Evolutionary conservation across 208 protist genomes (phyloP), one percentile per base, ranked within the genome.

Genomic region (Acanthamoeba quina): DNA sequence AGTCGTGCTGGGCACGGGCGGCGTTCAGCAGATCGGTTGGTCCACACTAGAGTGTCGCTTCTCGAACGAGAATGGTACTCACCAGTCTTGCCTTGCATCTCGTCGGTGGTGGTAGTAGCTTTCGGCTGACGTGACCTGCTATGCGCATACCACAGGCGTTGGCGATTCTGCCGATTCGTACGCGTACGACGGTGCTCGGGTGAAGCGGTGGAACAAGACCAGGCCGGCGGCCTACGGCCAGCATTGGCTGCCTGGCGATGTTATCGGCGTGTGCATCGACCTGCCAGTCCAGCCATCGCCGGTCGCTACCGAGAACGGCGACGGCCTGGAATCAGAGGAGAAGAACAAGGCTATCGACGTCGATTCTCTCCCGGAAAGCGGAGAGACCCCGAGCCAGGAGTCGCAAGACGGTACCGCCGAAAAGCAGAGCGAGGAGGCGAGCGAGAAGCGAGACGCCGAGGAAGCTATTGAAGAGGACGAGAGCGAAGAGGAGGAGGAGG

Each of bases 1-100:
- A 41, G 95, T 95, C 4, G 56, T 92, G 62, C 68, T 96, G 5
- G 47, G 60, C 19, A 96, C 94, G 19, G 37, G 49, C 6, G 95
- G 95, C 11, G 41, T 96, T 17, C 80, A 90, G 66, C 95, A 96
- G 86, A 74, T 96, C 47, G 95, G 95, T 11, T 95, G 94, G 94
- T 44, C 92, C 24, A 94, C 94, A n/a, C 37, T 95, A 10, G 70
- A 62, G 19, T 95, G 94, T 13, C 7, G 37, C 9, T 95, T 95
- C 68, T 85, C 94, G 0, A 95, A 93, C 49, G 94, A 95, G 37
- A 49, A 72, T 21, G 54, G 52, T 56, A 72, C n/a, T 34, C 54
- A 29, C 19, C 17, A 58, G 54, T 11, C 19, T 58, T 58, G 44
- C 44, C 44, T 11, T 47, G 44, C 44, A 13, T 47, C 44, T 47